These are phyloP conservation scores for Saksenaea oblongispora DNA, from an alignment of 371 early-diverging fungal genomes.

Conservation along the genomic window DNA sequence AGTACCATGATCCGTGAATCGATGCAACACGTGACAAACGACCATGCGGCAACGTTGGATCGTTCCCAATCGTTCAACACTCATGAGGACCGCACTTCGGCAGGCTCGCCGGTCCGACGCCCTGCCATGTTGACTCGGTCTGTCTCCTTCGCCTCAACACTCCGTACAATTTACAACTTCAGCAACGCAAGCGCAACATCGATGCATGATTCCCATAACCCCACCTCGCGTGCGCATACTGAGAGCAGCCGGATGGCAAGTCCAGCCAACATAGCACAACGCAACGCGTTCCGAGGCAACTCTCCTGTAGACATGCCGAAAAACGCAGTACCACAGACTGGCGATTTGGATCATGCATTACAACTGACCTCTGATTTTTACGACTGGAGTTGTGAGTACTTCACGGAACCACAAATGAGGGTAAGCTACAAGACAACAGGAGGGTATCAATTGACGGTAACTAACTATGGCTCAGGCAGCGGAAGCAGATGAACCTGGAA, in stretches of 20 bases:
- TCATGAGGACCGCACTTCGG: constrained; percentile 14
- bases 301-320: not conserved
- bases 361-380: constrained; percentile 69
- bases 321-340: not conserved
- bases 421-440: constrained; percentile 34
- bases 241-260: not conserved
- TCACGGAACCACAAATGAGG: constrained; percentile 88
- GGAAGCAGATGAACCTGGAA: constrained; percentile 84
- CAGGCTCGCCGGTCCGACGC: constrained; percentile 17
- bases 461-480: constrained; percentile 53
- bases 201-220: constrained; percentile 12
- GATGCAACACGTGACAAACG: constrained; percentile 17
- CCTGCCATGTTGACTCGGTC: constrained; percentile 46
- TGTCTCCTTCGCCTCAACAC: constrained; percentile 51
- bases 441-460: not conserved
- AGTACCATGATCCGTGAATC: constrained; percentile 36
- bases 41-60: constrained; percentile 11
- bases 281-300: not conserved
- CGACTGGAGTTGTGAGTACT: constrained; percentile 87
- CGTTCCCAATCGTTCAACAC: constrained; percentile 29
- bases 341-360: constrained; percentile 26
- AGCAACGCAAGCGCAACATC: constrained; percentile 26
- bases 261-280: not conserved
- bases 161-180: constrained; percentile 53
- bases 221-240: constrained; percentile 11